Evolutionary conservation across 1,284 basidiomycete genomes (phyloP), one percentile per base, ranked within the genome.

Genomic region (Apiotrichum veenhuisii): DNA sequence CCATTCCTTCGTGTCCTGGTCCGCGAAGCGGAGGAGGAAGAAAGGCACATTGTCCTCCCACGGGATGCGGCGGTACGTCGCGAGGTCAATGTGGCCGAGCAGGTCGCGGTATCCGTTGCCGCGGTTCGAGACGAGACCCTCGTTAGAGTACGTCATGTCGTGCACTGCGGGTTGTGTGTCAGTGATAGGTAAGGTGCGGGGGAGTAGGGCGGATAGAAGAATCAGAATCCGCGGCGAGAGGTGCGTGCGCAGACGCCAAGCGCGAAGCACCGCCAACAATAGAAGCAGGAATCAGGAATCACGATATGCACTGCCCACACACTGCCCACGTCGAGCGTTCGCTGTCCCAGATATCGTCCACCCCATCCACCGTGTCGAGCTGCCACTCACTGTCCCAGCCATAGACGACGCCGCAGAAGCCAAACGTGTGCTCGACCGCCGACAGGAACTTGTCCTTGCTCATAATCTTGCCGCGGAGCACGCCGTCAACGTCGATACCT

Each of bases 11-110:
- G 88, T 89, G 26, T 89, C 86, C 1, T 91, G 90, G 71, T 96
- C 88, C 50, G 88, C 71, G 80, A 96, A 98, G 5, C 87, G 88
- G 36, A 95, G 82, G 5, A 98, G 81, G 80, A 98, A 98, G 78
- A 98, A 91, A 0, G 94, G 90, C 2, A 93, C 84, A 63, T 94
- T 83, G 67, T 88, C 81, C 75, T 98, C 93, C 92, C 92, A 97
- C 56, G 91, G 88, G 52, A 97, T 87, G 20, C 89, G 83, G 18
- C 95, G 85, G 72, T 82, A 92, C 0, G 88, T 90, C 0, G 86
- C 84, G 20, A 95, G 80, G 71, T 97, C 93, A 59, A 96, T 87
- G 45, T 80, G 77, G 12, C 92, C 93, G 27, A 89, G 78, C 30
- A 98, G 76, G 72, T 98, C 94, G 18, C 86, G 85, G 75, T 93